These are phyloP conservation scores for Ogataea hybrid DNA, from an alignment of 1,139 yeast species.

Conservation along the genomic window DNA sequence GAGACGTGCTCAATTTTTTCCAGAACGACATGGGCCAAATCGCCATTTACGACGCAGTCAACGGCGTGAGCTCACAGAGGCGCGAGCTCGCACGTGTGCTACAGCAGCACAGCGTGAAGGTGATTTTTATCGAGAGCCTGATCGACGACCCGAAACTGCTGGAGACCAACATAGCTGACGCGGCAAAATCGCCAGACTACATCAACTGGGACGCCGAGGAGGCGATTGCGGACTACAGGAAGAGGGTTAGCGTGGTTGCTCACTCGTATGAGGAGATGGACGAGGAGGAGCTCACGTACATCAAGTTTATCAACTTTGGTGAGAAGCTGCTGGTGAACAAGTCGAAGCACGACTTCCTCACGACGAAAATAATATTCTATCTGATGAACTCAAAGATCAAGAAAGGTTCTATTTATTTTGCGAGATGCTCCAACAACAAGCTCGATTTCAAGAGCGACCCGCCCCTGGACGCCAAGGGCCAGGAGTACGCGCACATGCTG, in stretches of 20 bases:
- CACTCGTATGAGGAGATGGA: constrained; percentile 47
- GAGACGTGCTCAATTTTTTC: constrained; percentile 71
- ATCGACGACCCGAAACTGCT: constrained; percentile 73
- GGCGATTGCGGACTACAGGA: constrained; percentile 58
- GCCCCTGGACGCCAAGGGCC: constrained; percentile 59
- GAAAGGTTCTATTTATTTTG: constrained; percentile 83
- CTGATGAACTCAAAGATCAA: constrained; percentile 87
- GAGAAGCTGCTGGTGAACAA: constrained; percentile 78
- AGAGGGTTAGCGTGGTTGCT: constrained; percentile 42
- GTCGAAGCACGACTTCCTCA: constrained; percentile 81
- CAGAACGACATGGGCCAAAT: constrained; percentile 81
- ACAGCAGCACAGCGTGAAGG: constrained; percentile 60
- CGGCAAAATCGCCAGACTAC: constrained; percentile 87
- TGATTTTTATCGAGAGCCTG: constrained; percentile 82
- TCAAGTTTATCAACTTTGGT: constrained; percentile 89
- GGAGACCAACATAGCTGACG: constrained; percentile 78
- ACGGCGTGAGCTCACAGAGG: constrained; percentile 73
- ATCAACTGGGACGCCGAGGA: constrained; percentile 62
- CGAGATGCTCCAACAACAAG: constrained; percentile 69
- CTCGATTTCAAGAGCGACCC: constrained; percentile 61
- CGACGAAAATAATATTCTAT: constrained; percentile 85
- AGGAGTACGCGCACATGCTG: constrained; percentile 47
- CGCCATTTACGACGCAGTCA: constrained; percentile 94
- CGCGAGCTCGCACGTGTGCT: constrained; percentile 54
- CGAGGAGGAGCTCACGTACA: constrained; percentile 56